A percentile compares a stretch with the other conserved stretches of the same genome.
These are phyloP conservation scores for Alternaria alternata DNA, from an alignment of 2,329 filamentous ascomycete genomes.

Conservation along the genomic window DNA sequence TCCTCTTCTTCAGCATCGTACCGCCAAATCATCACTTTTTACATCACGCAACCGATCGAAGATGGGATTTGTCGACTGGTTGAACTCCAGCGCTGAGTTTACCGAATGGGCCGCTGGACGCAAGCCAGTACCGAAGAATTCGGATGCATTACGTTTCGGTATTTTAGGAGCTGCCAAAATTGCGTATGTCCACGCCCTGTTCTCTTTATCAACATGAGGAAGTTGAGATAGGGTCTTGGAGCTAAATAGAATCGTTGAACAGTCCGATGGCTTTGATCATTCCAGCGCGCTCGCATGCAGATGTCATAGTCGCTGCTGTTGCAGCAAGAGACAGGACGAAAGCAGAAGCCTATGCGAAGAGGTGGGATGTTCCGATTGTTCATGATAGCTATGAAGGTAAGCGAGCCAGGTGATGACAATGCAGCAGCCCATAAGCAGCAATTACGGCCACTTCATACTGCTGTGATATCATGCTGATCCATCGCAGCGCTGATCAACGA, in stretches of 20 bases:
- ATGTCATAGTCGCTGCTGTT: slow-evolving; percentile 62
- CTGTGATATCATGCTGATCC: not conserved
- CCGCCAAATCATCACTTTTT: not conserved
- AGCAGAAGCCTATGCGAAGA: slow-evolving; percentile 61
- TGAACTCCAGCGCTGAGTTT: slow-evolving; percentile 18
- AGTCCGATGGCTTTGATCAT: slow-evolving; percentile 56
- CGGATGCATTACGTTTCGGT: slow-evolving; percentile 43
- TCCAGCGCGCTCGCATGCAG: slow-evolving; percentile 62
- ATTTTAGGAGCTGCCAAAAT: slow-evolving; percentile 49
- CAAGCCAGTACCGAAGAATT: slow-evolving; percentile 21
- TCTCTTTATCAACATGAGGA: not conserved
- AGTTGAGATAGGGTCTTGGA: not conserved
- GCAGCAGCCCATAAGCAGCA: not conserved
- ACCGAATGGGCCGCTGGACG: slow-evolving; percentile 16
- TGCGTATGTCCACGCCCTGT: slow-evolving; percentile 30
- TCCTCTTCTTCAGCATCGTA: not conserved
- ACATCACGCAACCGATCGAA: not conserved
- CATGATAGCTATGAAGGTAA: slow-evolving; percentile 60
- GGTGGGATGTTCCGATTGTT: slow-evolving; percentile 61
- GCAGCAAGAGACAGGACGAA: slow-evolving; percentile 60
- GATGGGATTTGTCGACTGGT: slow-evolving; percentile 5
- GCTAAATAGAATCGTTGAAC: slow-evolving; percentile 1
- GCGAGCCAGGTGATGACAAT: not conserved
- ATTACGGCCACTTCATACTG: not conserved
- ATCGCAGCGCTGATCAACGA: slow-evolving; percentile 50